Base-by-base conservation (phyloP, 2,329 filamentous ascomycete genomes). In the Curvularia eragrostidis region DNA sequence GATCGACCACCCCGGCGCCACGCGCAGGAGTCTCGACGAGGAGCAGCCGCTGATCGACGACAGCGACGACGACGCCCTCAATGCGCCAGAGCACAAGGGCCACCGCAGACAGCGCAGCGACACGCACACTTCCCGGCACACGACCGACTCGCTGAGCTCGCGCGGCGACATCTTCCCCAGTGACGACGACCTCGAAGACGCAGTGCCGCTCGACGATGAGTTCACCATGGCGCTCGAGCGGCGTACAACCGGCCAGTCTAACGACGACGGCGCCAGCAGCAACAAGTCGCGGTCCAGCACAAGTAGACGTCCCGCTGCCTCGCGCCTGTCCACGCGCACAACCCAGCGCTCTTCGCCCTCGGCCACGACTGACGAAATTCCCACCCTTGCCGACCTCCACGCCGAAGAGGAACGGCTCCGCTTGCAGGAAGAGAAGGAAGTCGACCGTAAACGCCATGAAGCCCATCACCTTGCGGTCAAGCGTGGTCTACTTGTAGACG, bases 101-200 rank as follows among this genome's bases (percentile, higher is more conserved):
- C 79, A 83, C 53, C 71, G 74, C 21, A 81, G 89, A 64, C 85
- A 88, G 63, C 85, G 93, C 49, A 96, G 93, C 75, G 87, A 87
- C 46, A 97, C 93, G 1, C 85, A 87, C 13, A 89, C 87, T 4
- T 96, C 92, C 12, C 89, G 89, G 39, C 89, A 89, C 63, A 97
- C 93, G 0, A 90, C 87, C 26, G 93, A 94, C 73, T 97, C 93
- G 5, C 87, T 90, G 63, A 90, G 93, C 68, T 97, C 93, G 10
- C 83, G 94, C 46, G 93, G 93, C 1, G 94, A 98, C 77, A 81
- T 98, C 12, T 95, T 97, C 65, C 92, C 92, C 0, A 97, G 93
- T 68, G 93, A 96, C 69, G 92, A 93, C 52, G 92, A 96, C 58
- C 65, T 74, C 30, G 93, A 96, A 74, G 94, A 98, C 77, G 94